These are phyloP conservation scores for Gypsophila paniculata DNA, from an alignment of 179 eudicot species.

Conservation along the genomic window DNA sequence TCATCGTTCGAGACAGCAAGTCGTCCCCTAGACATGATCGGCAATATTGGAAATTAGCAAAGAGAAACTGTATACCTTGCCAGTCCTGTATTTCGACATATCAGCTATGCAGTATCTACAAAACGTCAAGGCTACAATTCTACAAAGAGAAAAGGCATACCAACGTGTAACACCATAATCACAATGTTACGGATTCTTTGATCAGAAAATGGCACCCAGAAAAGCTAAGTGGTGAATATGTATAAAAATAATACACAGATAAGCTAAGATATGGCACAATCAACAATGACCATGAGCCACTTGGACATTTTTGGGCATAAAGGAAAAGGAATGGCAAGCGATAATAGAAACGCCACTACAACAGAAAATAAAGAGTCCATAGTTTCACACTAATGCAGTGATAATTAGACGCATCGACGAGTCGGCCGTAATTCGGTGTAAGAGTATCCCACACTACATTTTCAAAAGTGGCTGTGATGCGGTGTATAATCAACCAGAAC, in stretches of 20 bases:
- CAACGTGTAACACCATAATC: background rate
- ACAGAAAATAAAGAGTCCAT: background rate
- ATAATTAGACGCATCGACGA: too few relatives aligned
- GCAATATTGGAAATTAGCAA: background rate
- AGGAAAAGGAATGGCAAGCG: background rate
- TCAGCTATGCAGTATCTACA: slow-evolving; percentile 94
- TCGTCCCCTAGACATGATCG: background rate
- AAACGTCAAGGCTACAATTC: slow-evolving; percentile 48
- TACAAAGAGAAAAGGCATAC: slow-evolving; percentile 5
- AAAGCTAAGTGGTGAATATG: background rate
- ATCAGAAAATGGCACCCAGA: background rate
- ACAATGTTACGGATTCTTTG: background rate
- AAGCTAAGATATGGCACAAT: background rate
- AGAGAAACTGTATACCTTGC: slow-evolving; percentile 52
- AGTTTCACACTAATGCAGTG: too few relatives aligned
- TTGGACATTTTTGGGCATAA: background rate
- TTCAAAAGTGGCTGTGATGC: too few relatives aligned
- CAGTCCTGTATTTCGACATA: slow-evolving; percentile 82
- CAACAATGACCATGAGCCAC: background rate
- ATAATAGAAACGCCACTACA: background rate
- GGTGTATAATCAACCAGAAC: too few relatives aligned
- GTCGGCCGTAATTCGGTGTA: too few relatives aligned
- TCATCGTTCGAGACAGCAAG: background rate
- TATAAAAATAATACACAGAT: background rate
- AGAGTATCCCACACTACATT: too few relatives aligned